Conservation (phyloP, 2,329 filamentous ascomycete species). For the Teratosphaeriaceae sp. region DNA sequence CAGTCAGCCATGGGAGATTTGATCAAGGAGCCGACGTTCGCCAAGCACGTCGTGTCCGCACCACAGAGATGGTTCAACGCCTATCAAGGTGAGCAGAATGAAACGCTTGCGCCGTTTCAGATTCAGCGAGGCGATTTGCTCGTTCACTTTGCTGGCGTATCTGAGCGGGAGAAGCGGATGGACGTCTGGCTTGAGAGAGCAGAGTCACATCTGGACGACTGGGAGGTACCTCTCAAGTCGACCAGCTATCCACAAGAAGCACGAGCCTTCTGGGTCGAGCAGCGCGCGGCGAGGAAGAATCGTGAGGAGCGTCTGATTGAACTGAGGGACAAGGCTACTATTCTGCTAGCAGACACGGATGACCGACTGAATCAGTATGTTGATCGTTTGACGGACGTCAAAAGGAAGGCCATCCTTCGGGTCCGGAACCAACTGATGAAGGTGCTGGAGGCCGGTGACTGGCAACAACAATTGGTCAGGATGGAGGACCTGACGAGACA, state of each 20-base stretch:
- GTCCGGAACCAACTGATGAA: conserved; percentile 21
- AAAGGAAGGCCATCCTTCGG: conserved; percentile 23
- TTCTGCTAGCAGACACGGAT: conserved; percentile 20
- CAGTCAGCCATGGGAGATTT: conserved; percentile 37
- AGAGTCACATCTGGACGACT: conserved; percentile 33
- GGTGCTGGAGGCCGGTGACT: conserved; percentile 16
- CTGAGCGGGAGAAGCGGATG: conserved; percentile 30
- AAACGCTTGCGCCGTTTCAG: conserved; percentile 30
- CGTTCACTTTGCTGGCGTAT: conserved; percentile 38
- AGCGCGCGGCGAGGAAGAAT: conserved; percentile 18
- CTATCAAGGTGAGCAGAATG: conserved; percentile 34
- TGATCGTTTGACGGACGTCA: conserved; percentile 20
- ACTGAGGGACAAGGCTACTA: conserved; percentile 17
- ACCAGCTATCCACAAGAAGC: conserved; percentile 32
- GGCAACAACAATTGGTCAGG: conserved; percentile 14
- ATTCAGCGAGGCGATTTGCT: conserved; percentile 36
- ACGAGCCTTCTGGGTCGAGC: conserved; percentile 31
- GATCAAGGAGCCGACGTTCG: conserved; percentile 29
- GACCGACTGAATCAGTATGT: conserved; percentile 22
- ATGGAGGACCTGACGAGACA: conserved; percentile 15
- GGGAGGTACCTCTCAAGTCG: conserved; percentile 32
- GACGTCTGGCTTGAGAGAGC: conserved; percentile 32
- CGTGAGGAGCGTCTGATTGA: conserved; percentile 17
- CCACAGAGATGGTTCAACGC: conserved; percentile 42
- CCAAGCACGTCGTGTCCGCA: conserved; percentile 27